Conservation (phyloP, 768 basidiomycete genomes). For the Boletus rubropictus region DNA sequence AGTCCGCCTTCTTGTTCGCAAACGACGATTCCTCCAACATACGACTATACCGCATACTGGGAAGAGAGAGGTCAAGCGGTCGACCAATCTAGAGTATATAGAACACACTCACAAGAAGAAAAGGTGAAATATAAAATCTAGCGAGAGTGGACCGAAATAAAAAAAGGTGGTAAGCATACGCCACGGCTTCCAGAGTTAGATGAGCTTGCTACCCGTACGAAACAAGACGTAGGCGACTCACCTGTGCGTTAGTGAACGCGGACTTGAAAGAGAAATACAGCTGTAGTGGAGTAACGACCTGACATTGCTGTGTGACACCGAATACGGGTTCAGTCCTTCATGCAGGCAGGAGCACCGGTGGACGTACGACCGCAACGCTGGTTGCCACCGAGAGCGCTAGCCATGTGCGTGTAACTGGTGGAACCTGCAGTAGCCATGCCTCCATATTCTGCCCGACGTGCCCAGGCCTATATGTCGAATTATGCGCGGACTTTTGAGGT, state of each 20-base stretch:
- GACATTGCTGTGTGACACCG: constrained; percentile 66
- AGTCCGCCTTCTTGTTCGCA: constrained; percentile 85
- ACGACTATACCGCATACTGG: constrained; percentile 92
- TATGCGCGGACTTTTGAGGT: background rate
- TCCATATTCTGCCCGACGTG: constrained; percentile 49
- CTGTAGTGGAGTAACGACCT: constrained; percentile 84
- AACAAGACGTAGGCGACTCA: background rate
- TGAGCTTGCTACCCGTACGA: constrained; percentile 7
- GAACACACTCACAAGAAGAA: constrained; percentile 86
- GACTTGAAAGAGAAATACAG: constrained; percentile 89
- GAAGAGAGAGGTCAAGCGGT: background rate
- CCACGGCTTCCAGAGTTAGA: constrained; percentile 60
- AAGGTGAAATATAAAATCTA: constrained; percentile 94
- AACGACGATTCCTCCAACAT: constrained; percentile 98
- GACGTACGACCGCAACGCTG: constrained; percentile 81
- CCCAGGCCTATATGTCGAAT: constrained; percentile 1
- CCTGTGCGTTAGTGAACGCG: constrained; percentile 78
- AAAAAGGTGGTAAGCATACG: constrained; percentile 86
- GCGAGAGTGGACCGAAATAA: constrained; percentile 89
- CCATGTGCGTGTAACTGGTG: constrained; percentile 88
- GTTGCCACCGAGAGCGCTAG: constrained; percentile 70
- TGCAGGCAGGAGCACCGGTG: background rate
- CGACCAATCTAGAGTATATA: background rate
- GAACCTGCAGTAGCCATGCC: constrained; percentile 87
- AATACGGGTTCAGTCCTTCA: constrained; percentile 3